Evolutionary conservation across 306 rosid species (phyloP), one percentile per base, ranked within the genome.

Genomic region (Biancaea sappan): DNA sequence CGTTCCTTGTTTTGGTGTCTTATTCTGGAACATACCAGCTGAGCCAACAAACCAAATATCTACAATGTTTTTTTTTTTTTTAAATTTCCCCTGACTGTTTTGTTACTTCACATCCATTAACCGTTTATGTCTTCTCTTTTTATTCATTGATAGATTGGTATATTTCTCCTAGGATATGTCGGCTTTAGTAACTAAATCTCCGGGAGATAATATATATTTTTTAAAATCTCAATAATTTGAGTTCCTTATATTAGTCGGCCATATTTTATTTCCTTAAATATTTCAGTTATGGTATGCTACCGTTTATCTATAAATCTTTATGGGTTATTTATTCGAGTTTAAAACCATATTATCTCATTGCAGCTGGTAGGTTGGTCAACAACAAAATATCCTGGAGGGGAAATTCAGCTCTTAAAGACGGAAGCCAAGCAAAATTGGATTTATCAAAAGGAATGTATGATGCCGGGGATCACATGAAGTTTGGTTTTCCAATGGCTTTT

Each of bases 381-480:
- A 86, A 90, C 66, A 82, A 82, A 66, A 87, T 95, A 77, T 29
- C 86, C 58, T 95, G 99, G 98, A 92, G 99, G 83, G 99, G 98
- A 73, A 83, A 95, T 89, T 95, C 99, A 1, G 96, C 81, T 38
- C 78, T 92, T 61, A 73, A 83, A 65, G 99, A 95, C 81, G 99
- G 99, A 70, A 82, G 54, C 7, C 90, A 87, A 60, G 93, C 79
- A 5, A 68, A 60, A 0, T 47, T 90, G 87, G 98, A 95, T 85
- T 89, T 95, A 71, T 16, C 96, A 6, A 95, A 92, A 72, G 99
- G 99, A 75, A 83, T 95, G 98, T 95, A 82, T 65, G 99, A 95
- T 72, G 97, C 99, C 6, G 99, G 99, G 66, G 99, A 95, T 87
- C 88, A 83, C 56, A 88, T 95, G 84, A 95, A 95, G 84, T 95